Evolutionary conservation across 2,329 filamentous ascomycete species (phyloP).

Genomic region (Colletotrichum truncatum): DNA sequence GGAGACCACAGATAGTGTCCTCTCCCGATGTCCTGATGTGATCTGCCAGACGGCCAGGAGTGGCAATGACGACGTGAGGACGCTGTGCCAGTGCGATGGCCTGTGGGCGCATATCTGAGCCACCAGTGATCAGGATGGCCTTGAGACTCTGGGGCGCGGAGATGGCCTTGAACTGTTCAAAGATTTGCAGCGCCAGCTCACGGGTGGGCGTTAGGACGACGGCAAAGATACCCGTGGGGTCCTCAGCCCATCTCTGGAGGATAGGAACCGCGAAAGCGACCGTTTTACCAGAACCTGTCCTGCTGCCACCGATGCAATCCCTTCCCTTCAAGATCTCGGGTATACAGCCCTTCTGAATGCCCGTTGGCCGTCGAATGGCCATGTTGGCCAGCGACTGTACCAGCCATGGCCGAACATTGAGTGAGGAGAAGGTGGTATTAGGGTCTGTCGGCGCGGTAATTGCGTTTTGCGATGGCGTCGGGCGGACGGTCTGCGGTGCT

Average conservation of each 20-base stretch:
- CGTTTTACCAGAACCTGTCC: conserved; percentile 97
- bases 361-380: conserved; percentile 88
- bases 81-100: conserved; percentile 83
- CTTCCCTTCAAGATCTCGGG: conserved; percentile 90
- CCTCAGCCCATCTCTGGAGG: conserved; percentile 90
- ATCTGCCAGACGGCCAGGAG: conserved; percentile 90
- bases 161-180: conserved; percentile 94
- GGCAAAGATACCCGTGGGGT: conserved; percentile 91
- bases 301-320: conserved; percentile 93
- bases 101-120: conserved; percentile 90
- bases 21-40: conserved; percentile 92
- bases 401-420: conserved; percentile 87
- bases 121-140: conserved; percentile 88
- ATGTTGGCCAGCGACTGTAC: conserved; percentile 78
- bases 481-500: conserved; percentile 33
- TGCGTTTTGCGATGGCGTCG: conserved; percentile 34
- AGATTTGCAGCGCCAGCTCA: conserved; percentile 95
- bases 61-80: conserved; percentile 94
- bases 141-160: conserved; percentile 89
- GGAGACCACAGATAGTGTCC: conserved; percentile 86
- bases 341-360: conserved; percentile 93
- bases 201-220: conserved; percentile 89
- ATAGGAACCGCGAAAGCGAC: conserved; percentile 96
- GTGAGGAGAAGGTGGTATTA: conserved; percentile 73
- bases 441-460: conserved; percentile 63